Evolutionary conservation across 1,284 basidiomycete genomes (phyloP).

Genomic region (Sutorius eximius): DNA sequence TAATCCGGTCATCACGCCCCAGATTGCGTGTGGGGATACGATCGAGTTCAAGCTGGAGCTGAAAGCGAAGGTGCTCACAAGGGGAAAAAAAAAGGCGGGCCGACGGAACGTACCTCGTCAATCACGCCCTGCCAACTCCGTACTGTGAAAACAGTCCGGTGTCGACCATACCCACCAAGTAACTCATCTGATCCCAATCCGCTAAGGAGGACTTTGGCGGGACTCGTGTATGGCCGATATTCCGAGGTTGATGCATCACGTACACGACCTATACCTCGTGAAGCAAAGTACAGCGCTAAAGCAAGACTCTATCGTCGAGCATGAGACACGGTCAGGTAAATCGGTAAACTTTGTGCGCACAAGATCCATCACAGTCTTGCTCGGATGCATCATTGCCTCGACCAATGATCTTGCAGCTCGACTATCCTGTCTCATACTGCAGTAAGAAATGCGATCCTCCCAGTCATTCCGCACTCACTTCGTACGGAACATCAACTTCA

Average conservation of each 20-base stretch:
- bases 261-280: conserved; percentile 69
- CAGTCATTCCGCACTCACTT: conserved; percentile 47
- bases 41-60: conserved; percentile 92
- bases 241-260: conserved; percentile 33
- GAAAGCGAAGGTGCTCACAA: not conserved
- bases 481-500: conserved; percentile 82
- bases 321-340: conserved; percentile 6
- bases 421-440: conserved; percentile 54
- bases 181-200: conserved; percentile 96
- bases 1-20: conserved; percentile 90
- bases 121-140: conserved; percentile 75
- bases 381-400: conserved; percentile 79
- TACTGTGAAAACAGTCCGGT: conserved; percentile 72
- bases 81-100: not conserved
- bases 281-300: conserved; percentile 91
- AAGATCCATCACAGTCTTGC: conserved; percentile 88
- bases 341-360: conserved; percentile 43
- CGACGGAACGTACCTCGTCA: conserved; percentile 60
- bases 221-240: conserved; percentile 60
- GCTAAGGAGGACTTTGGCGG: conserved; percentile 83
- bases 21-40: conserved; percentile 89
- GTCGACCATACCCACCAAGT: conserved; percentile 91
- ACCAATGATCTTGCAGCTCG: conserved; percentile 55
- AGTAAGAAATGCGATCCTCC: conserved; percentile 1
- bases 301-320: conserved; percentile 70